A percentile compares a stretch with the other conserved stretches of the same genome.
Conservation (phyloP, 1,284 basidiomycete species). For the Agroathelia rolfsii region DNA sequence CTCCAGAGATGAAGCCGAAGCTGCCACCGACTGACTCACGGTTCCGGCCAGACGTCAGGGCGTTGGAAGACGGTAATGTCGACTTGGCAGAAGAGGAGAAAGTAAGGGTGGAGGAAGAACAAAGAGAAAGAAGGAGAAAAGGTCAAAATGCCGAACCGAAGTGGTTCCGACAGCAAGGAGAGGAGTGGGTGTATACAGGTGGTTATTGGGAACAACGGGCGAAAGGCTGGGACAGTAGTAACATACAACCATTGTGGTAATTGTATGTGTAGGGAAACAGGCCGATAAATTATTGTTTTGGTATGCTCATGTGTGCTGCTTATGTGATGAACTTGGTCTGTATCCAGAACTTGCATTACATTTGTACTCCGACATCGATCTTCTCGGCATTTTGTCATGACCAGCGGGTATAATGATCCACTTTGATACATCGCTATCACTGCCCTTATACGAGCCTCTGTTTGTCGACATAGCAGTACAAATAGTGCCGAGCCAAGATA, state of each 20-base stretch:
- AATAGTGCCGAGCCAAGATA: too few species aligned
- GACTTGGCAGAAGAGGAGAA: conserved; percentile 76
- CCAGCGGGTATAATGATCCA: too few species aligned
- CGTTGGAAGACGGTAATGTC: conserved; percentile 74
- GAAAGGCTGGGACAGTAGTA: conserved; percentile 46
- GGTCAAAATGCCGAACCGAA: conserved; percentile 48
- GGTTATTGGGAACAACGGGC: conserved; percentile 77
- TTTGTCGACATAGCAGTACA: too few species aligned
- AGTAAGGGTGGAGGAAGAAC: conserved; percentile 61
- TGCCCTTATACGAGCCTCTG: too few species aligned
- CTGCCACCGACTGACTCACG: conserved; percentile 83
- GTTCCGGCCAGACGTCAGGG: conserved; percentile 76
- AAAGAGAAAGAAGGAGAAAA: conserved; percentile 53
- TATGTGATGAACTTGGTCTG: too few species aligned
- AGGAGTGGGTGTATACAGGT: conserved; percentile 68
- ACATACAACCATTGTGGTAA: conserved; percentile 55
- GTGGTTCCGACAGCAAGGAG: conserved; percentile 66
- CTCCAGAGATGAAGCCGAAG: conserved; percentile 53
- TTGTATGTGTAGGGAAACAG: too few species aligned
- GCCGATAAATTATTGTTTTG: too few species aligned
- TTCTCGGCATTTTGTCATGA: too few species aligned
- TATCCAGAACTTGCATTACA: too few species aligned
- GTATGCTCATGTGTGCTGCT: too few species aligned
- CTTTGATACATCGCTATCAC: too few species aligned
- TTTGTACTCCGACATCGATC: too few species aligned